These are phyloP conservation scores for Lodderomyces jiufengensis DNA, from an alignment of 1,139 yeast species.

Conservation along the genomic window DNA sequence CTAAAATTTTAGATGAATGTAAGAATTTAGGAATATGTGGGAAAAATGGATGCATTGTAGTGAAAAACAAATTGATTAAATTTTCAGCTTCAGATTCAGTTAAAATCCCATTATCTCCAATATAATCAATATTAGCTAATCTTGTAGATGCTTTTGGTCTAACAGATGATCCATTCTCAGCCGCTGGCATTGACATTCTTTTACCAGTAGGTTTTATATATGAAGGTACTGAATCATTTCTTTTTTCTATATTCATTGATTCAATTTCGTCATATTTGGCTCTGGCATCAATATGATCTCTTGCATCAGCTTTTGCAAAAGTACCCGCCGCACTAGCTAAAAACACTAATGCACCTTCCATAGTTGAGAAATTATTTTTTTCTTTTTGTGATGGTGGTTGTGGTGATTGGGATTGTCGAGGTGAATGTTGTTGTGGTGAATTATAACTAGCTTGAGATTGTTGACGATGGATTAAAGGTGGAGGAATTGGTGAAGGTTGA, in stretches of 20 bases:
- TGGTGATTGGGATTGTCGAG: slow-evolving; percentile 1
- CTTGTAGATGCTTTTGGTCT: slow-evolving; percentile 53
- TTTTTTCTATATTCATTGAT: slow-evolving; percentile 12
- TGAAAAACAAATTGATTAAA: slow-evolving; percentile 63
- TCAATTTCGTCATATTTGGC: slow-evolving; percentile 50
- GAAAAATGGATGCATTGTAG: slow-evolving; percentile 83
- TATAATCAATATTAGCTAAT: slow-evolving; percentile 61
- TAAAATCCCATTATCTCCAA: slow-evolving; percentile 58
- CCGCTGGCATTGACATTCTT: slow-evolving; percentile 29
- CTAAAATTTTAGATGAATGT: slow-evolving; percentile 61
- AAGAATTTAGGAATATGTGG: slow-evolving; percentile 79
- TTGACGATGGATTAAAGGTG: slow-evolving; percentile 1
- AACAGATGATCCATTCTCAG: slow-evolving; percentile 41
- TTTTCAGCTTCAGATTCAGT: slow-evolving; percentile 65
- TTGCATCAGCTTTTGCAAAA: slow-evolving; percentile 62
- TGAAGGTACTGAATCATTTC: slow-evolving; percentile 13
- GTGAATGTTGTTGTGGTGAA: slow-evolving; percentile 3
- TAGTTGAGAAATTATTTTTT: slow-evolving; percentile 37
- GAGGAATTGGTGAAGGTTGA: background rate
- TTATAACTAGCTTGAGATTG: too few species aligned
- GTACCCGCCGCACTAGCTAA: slow-evolving; percentile 75
- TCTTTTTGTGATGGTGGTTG: background rate
- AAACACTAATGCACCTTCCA: slow-evolving; percentile 67
- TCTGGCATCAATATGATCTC: slow-evolving; percentile 66
- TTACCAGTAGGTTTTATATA: slow-evolving; percentile 15